Base-by-base conservation (phyloP, 2,329 filamentous ascomycete genomes). In the Aspergillus cejpii region DNA sequence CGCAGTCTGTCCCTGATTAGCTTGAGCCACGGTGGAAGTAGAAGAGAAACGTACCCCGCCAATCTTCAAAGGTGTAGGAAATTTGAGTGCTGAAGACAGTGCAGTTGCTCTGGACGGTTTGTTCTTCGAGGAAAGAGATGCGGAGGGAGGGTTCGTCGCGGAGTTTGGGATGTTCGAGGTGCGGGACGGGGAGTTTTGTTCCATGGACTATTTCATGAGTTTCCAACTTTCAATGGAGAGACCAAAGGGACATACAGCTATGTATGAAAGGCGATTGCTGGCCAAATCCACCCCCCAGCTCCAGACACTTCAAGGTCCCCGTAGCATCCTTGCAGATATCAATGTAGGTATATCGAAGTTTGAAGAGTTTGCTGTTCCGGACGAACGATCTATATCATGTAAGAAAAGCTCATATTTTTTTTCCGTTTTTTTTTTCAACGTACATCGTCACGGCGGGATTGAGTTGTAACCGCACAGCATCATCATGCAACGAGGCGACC, bases 41-140 rank as follows among this genome's bases (percentile, higher is more conserved):
- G 20, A 11, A 20, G 3, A 1, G 8, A 34, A 10, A 28, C 58
- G 23, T 54, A 69, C 67, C 66, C 40, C 60, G 52, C 65, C 65
- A 69, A 15, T 64, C 61, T 26, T 70, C 67, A 43, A 71, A 71
- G n/a, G 58, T 65, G 48, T 70, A 71, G 10, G 64, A 63, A 15
- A 70, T 51, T 43, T 70, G 65, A 5, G 67, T 67, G 41, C 58
- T 62, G 41, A 71, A 71, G 7, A 69, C 53, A 1, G 62, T 64
- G 15, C 61, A 52, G 2, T 56, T 63, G 3, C 62, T 62, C 31
- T 70, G 68, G 0, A 71, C 58, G n/a, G 65, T 70, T 47, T 71
- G 68, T 21, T 69, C 64, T 17, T 70, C 68, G 14, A 71, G 57
- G 41, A 71, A 71, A 2, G 66, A 69, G 6, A 71, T 57, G 20